A percentile compares a stretch with the other conserved stretches of the same genome.
These are phyloP conservation scores for Diaporthe destruens DNA, from an alignment of 2,329 filamentous ascomycete species.

Conservation along the genomic window DNA sequence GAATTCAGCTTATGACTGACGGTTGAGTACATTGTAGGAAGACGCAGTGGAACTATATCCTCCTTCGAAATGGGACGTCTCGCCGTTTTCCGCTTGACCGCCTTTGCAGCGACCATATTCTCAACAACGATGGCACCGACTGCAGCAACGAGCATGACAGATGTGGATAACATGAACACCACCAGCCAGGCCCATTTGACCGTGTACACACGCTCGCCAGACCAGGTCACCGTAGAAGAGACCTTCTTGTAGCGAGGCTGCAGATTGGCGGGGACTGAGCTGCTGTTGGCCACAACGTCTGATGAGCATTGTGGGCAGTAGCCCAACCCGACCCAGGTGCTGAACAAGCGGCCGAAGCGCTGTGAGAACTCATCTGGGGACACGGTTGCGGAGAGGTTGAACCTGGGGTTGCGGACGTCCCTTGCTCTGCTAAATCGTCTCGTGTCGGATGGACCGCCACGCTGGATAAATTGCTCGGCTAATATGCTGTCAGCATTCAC, in stretches of 20 bases:
- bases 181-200: slow-evolving; percentile 36
- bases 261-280: slow-evolving; percentile 19
- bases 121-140: slow-evolving; percentile 36
- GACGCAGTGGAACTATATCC: slow-evolving; percentile 33
- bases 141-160: slow-evolving; percentile 33
- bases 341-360: slow-evolving; percentile 41
- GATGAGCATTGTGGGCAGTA: slow-evolving; percentile 41
- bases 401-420: neutral
- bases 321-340: slow-evolving; percentile 40
- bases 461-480: slow-evolving; percentile 34
- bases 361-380: slow-evolving; percentile 24
- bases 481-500: neutral
- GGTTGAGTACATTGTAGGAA: slow-evolving; percentile 41
- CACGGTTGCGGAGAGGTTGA: slow-evolving; percentile 33
- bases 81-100: slow-evolving; percentile 2
- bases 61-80: slow-evolving; percentile 27
- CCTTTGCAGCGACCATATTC: slow-evolving; percentile 41
- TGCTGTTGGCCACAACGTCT: slow-evolving; percentile 8
- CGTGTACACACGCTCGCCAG: slow-evolving; percentile 24
- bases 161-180: slow-evolving; percentile 34
- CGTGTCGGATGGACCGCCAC: slow-evolving; percentile 4
- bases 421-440: neutral
- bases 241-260: slow-evolving; percentile 18
- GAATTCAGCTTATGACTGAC: slow-evolving; percentile 40
- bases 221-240: slow-evolving; percentile 4